Evolutionary conservation across 768 basidiomycete species (phyloP).

Genomic region (Leccinum longicurvipes): DNA sequence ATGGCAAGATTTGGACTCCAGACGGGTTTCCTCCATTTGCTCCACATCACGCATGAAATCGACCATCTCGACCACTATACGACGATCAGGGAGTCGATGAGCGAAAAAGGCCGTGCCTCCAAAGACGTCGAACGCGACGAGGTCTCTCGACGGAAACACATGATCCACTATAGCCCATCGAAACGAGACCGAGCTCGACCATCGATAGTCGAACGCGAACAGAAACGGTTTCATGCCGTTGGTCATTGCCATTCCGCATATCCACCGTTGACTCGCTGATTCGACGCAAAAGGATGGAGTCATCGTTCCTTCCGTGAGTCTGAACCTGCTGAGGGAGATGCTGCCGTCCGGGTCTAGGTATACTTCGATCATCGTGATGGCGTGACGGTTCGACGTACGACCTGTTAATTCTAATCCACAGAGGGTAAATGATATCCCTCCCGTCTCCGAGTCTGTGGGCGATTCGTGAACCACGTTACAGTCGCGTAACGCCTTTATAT

Average conservation of each 20-base stretch:
- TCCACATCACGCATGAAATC: background rate
- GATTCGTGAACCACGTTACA: constrained; percentile 4
- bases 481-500: background rate
- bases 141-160: background rate
- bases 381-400: background rate
- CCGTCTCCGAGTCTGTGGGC: background rate
- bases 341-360: constrained; percentile 4
- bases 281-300: background rate
- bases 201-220: background rate
- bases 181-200: background rate
- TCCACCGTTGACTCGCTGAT: background rate
- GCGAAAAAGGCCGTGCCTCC: background rate
- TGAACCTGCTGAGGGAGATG: background rate
- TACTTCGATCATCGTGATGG: background rate
- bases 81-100: background rate
- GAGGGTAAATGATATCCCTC: background rate
- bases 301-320: background rate
- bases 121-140: constrained; percentile 1
- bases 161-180: background rate
- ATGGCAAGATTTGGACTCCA: no score
- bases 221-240: background rate
- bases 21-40: background rate
- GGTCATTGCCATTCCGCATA: background rate
- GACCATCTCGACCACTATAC: background rate
- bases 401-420: background rate